A percentile compares a stretch with the other conserved stretches of the same genome.
These are phyloP conservation scores for Neonectria magnoliae DNA, from an alignment of 2,329 filamentous ascomycete genomes.

Conservation along the genomic window DNA sequence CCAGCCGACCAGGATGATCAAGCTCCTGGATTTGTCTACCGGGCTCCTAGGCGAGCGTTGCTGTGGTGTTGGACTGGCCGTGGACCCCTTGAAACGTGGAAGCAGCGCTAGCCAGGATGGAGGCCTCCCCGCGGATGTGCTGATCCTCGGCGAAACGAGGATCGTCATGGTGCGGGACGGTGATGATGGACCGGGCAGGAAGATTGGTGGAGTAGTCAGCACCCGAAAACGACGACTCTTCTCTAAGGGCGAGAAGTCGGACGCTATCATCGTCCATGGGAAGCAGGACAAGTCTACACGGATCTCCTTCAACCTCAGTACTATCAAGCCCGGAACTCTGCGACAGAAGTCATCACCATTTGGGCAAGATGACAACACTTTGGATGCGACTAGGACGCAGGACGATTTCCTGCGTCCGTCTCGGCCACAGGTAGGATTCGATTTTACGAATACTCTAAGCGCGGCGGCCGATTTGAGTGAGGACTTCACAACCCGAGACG, in stretches of 20 bases:
- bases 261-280: slow-evolving; percentile 66
- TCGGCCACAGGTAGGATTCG: slow-evolving; percentile 53
- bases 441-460: slow-evolving; percentile 62
- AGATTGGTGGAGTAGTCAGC: slow-evolving; percentile 52
- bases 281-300: slow-evolving; percentile 51
- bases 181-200: slow-evolving; percentile 58
- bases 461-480: slow-evolving; percentile 63
- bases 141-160: slow-evolving; percentile 66
- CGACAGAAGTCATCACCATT: slow-evolving; percentile 45
- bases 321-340: slow-evolving; percentile 52
- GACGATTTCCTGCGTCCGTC: slow-evolving; percentile 40
- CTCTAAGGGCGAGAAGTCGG: slow-evolving; percentile 54
- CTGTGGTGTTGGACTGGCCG: slow-evolving; percentile 60
- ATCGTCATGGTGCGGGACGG: slow-evolving; percentile 65
- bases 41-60: slow-evolving; percentile 68
- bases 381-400: slow-evolving; percentile 29
- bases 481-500: slow-evolving; percentile 61
- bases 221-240: slow-evolving; percentile 49
- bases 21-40: slow-evolving; percentile 61
- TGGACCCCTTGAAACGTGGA: slow-evolving; percentile 45
- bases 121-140: slow-evolving; percentile 62
- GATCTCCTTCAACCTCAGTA: slow-evolving; percentile 62
- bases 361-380: slow-evolving; percentile 36
- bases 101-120: slow-evolving; percentile 42
- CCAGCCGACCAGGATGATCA: slow-evolving; percentile 65